A percentile compares a stretch with the other conserved stretches of the same genome.
phyloP scores from a whole-genome alignment of 306 rosid species.

The Sicyos baderoa region DNA sequence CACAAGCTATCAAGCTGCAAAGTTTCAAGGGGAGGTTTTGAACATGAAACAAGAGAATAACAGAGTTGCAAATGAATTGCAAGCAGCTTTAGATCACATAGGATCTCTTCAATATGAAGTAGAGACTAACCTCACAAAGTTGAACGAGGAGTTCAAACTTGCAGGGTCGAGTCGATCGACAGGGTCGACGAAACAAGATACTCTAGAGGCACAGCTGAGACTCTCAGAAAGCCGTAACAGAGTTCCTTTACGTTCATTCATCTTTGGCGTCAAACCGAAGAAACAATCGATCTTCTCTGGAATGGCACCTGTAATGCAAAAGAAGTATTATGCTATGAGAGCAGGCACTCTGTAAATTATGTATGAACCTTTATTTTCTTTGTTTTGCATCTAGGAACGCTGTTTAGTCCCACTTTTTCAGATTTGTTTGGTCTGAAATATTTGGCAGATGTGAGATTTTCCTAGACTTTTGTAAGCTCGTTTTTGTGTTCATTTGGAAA shows the following conservation, averaged over 20 bases:
- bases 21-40: conserved; percentile 91
- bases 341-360: conserved; percentile 30
- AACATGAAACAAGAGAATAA: conserved; percentile 96
- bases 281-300: conserved; percentile 73
- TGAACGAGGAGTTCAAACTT: conserved; percentile 57
- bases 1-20: conserved; percentile 93
- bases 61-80: conserved; percentile 78
- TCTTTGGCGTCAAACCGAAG: conserved; percentile 69
- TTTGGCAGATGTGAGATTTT: not conserved
- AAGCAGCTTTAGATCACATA: conserved; percentile 60
- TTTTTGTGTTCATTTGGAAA: not conserved
- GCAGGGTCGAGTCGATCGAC: conserved; percentile 60
- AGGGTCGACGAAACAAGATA: conserved; percentile 41
- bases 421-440: no score
- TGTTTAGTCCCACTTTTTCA: not conserved
- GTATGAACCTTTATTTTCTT: conserved; percentile 16
- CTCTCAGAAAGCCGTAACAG: conserved; percentile 38
- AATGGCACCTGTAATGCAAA: conserved; percentile 60
- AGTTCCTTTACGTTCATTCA: conserved; percentile 77
- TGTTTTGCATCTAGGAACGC: conserved; percentile 15
- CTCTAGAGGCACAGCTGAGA: conserved; percentile 25
- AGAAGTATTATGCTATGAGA: conserved; percentile 39
- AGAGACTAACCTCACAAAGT: conserved; percentile 46
- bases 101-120: conserved; percentile 48
- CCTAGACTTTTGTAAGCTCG: conserved; percentile 9